Conservation (phyloP, 177 flowering plant species). For the Vitis hybrid region DNA sequence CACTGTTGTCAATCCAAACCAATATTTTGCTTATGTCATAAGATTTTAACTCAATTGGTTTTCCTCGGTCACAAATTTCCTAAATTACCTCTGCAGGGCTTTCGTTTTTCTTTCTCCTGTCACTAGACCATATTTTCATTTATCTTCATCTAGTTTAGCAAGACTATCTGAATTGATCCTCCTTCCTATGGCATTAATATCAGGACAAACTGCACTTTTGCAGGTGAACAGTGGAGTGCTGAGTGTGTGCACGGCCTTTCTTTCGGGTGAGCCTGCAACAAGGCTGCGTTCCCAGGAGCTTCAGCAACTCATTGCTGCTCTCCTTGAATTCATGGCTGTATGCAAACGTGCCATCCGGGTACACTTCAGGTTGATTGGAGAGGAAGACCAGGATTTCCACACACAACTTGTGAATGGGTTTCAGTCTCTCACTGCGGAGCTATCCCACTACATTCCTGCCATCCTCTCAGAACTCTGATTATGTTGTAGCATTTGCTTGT, state of each 20-base stretch:
- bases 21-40: too few relatives aligned
- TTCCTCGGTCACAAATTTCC: too few relatives aligned
- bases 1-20: too few relatives aligned
- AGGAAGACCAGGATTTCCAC: constrained; percentile 98
- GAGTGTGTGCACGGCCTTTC: constrained; percentile 95
- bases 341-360: constrained; percentile 98
- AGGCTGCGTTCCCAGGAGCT: constrained; percentile 93
- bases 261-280: constrained; percentile 99
- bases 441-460: constrained; percentile 98
- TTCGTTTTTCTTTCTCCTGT: too few relatives aligned
- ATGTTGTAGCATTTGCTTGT: background rate
- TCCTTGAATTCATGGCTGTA: constrained; percentile 98
- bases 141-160: too few relatives aligned
- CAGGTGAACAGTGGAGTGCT: constrained; percentile 98
- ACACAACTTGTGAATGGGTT: constrained; percentile 98
- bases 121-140: too few relatives aligned
- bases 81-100: too few relatives aligned
- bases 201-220: constrained; percentile 7
- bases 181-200: too few relatives aligned
- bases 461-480: constrained; percentile 88
- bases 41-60: too few relatives aligned
- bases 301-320: constrained; percentile 97
- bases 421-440: constrained; percentile 95
- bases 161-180: too few relatives aligned
- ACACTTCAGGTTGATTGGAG: constrained; percentile 92